These are phyloP conservation scores for Domatiomyces globalis DNA, from an alignment of 2,329 filamentous ascomycete species.

Conservation along the genomic window DNA sequence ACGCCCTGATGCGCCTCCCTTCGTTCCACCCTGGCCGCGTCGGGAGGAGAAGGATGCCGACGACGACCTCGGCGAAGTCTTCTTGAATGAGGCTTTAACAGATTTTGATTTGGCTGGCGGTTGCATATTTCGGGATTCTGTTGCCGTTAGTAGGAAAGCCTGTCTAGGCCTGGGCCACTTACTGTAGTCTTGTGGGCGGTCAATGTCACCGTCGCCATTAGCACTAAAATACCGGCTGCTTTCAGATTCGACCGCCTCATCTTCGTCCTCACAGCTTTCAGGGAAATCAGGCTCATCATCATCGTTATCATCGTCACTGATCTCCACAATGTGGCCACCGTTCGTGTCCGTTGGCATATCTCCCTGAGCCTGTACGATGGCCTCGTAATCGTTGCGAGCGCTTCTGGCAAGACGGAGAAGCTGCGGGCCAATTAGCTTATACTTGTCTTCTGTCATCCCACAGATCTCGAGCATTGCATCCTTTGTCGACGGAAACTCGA, in stretches of 20 bases:
- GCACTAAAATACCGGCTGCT: constrained; percentile 18
- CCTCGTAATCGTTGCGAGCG: constrained; percentile 28
- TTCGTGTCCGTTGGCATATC: constrained; percentile 37
- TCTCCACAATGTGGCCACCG: constrained; percentile 33
- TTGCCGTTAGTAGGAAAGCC: background rate
- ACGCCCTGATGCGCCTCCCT: constrained; percentile 3
- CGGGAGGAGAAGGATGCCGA: constrained; percentile 3
- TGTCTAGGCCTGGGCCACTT: background rate
- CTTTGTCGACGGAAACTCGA: constrained; percentile 31
- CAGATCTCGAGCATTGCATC: constrained; percentile 27
- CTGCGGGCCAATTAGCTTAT: constrained; percentile 29
- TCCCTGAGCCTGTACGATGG: constrained; percentile 26
- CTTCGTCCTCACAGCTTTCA: constrained; percentile 16
- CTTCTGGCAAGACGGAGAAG: constrained; percentile 30
- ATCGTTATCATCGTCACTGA: constrained; percentile 29
- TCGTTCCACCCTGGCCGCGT: constrained; percentile 2
- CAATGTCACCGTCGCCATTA: constrained; percentile 1
- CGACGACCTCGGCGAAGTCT: constrained; percentile 1
- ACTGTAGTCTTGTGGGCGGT: background rate
- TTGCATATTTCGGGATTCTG: background rate
- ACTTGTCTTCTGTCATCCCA: constrained; percentile 32
- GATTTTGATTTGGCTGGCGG: background rate
- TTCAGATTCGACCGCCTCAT: constrained; percentile 12
- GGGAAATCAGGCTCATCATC: constrained; percentile 18
- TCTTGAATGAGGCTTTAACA: constrained; percentile 2